These are phyloP conservation scores for Auricularia sp. DNA, from an alignment of 768 basidiomycete species.

Conservation along the genomic window DNA sequence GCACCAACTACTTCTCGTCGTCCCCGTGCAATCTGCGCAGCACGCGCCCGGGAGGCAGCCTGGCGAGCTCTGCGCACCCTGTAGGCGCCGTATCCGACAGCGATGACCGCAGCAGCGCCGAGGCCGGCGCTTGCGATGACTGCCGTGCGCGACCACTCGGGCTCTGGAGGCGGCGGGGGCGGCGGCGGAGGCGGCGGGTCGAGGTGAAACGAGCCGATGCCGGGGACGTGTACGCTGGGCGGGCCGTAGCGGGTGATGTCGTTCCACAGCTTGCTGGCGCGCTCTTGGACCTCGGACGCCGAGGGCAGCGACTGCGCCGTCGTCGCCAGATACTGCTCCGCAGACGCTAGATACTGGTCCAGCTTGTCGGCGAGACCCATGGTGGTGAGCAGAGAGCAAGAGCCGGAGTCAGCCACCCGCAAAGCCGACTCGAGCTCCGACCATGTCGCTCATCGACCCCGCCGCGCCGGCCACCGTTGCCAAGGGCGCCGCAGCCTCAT, in stretches of 20 bases:
- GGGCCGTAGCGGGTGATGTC: slow-evolving; percentile 79
- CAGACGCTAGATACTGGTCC: not conserved
- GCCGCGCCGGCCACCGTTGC: slow-evolving; percentile 27
- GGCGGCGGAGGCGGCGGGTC: slow-evolving; percentile 51
- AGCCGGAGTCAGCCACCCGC: not conserved
- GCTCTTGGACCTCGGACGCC: slow-evolving; percentile 36
- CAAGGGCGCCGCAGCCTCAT: slow-evolving; percentile 26
- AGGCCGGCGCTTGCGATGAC: slow-evolving; percentile 37
- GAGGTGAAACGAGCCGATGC: slow-evolving; percentile 62
- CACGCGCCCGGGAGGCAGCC: slow-evolving; percentile 11
- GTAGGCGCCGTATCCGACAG: slow-evolving; percentile 44
- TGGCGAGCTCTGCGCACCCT: slow-evolving; percentile 16
- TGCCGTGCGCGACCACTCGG: slow-evolving; percentile 38
- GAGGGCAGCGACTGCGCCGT: not conserved
- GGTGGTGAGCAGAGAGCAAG: not conserved
- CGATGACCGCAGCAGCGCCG: slow-evolving; percentile 33
- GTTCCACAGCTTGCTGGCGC: slow-evolving; percentile 59
- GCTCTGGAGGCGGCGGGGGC: slow-evolving; percentile 38
- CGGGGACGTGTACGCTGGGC: slow-evolving; percentile 44
- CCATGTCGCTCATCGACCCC: slow-evolving; percentile 3
- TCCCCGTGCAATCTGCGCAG: slow-evolving; percentile 24
- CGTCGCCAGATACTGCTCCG: not conserved
- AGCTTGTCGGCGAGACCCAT: not conserved
- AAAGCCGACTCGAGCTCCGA: not conserved
- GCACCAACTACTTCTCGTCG: slow-evolving; percentile 26